Base-by-base conservation (phyloP, 768 basidiomycete genomes). In the Termitomyces sp. region DNA sequence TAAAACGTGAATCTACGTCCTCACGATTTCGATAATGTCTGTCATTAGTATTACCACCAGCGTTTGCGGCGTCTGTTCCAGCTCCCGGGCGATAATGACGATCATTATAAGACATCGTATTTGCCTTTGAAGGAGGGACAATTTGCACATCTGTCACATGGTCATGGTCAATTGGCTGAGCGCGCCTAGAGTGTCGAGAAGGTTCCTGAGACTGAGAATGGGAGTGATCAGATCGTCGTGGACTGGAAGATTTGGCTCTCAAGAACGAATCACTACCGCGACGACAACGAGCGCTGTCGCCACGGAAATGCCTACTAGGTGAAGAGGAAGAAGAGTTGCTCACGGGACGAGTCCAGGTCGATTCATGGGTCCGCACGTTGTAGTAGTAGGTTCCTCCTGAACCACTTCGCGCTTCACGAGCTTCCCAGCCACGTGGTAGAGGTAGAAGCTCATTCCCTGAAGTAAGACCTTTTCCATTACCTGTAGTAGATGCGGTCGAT, bases 341-440 rank as follows among this genome's bases (percentile, higher is more conserved):
- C 67, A 76, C 75, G 60, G 86, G 86, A 60, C 77, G 76, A 49
- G 71, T 75, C 88, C 88, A 88, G 3, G 83, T 84, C 25, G 83
- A 82, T 69, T 83, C 75, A 53, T 81, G 71, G 6, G 86, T 87
- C 63, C 76, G 77, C 49, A 69, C 67, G 64, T 88, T 88, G 65
- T 85, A 87, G 65, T 83, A 88, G 65, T 88, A 87, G 4, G 71
- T 67, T 9, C 74, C 73, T 20, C 79, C 77, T 17, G 73, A 73
- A 10, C 80, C 82, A 55, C 70, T 80, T 63, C 84, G 74, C 38
- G 86, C 78, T 61, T 77, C 68, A 63, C 85, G 81, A 61, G 77
- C 63, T 73, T 89, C 87, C 87, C 88, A 88, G 57, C 81, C 80
- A 31, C 81, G 77, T 17, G 86, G 86, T 32, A 88, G 76, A 42